Evolutionary conservation across 306 rosid species (phyloP).

Genomic region (Dryas octopetala): DNA sequence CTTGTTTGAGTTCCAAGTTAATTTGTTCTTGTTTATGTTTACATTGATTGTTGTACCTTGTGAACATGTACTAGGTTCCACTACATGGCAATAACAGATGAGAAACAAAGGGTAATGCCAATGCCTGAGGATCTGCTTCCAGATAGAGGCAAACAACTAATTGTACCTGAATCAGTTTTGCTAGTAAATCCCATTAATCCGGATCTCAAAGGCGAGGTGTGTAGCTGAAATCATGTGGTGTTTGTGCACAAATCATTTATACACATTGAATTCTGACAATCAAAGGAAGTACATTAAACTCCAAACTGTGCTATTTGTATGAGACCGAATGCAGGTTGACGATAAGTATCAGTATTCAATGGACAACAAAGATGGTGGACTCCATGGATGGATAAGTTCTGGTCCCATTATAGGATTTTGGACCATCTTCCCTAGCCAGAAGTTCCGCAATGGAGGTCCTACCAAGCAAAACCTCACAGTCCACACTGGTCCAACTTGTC

Average conservation of each 20-base stretch:
- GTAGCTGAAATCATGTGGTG: background rate
- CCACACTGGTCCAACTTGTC: slow-evolving; percentile 47
- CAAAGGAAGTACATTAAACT: background rate
- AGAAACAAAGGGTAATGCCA: slow-evolving; percentile 52
- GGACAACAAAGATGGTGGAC: slow-evolving; percentile 49
- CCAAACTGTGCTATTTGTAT: background rate
- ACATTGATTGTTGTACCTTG: slow-evolving; percentile 7
- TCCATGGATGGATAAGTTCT: slow-evolving; percentile 51
- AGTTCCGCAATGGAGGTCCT: slow-evolving; percentile 49
- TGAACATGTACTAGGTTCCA: slow-evolving; percentile 35
- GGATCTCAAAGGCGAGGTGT: slow-evolving; percentile 49
- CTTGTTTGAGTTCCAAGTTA: background rate
- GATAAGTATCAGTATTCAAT: slow-evolving; percentile 44
- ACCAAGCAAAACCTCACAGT: slow-evolving; percentile 50
- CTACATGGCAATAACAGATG: slow-evolving; percentile 51
- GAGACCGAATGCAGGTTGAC: slow-evolving; percentile 35
- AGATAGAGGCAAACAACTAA: slow-evolving; percentile 42
- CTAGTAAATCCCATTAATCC: slow-evolving; percentile 46
- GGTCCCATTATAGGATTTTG: slow-evolving; percentile 46
- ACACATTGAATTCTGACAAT: background rate
- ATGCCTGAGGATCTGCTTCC: slow-evolving; percentile 45
- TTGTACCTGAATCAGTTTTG: slow-evolving; percentile 50
- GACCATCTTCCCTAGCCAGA: slow-evolving; percentile 42
- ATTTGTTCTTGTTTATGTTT: slow-evolving; percentile 1
- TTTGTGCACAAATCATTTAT: background rate